phyloP scores from a whole-genome alignment of 148 eudicot species.

The Mesembryanthemum crystallinum region DNA sequence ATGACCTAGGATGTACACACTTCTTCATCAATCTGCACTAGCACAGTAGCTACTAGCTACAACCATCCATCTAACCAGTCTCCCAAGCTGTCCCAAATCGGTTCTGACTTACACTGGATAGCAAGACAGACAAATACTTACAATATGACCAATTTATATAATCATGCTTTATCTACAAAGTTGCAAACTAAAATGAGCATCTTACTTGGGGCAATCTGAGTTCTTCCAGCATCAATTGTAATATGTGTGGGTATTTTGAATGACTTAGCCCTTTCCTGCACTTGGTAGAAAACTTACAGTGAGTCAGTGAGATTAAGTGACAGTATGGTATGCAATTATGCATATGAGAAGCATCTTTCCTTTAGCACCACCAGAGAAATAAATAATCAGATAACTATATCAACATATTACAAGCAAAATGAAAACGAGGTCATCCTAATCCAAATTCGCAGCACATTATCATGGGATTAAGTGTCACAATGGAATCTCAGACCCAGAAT shows the following conservation, averaged over 20 bases:
- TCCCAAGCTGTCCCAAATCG: neutral
- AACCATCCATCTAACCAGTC: neutral
- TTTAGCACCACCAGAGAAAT: neutral
- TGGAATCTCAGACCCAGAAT: neutral
- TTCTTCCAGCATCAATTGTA: slow-evolving; percentile 92
- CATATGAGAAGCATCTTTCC: neutral
- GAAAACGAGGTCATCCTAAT: no score
- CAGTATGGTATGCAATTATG: neutral
- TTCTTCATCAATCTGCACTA: no score
- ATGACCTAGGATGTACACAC: neutral
- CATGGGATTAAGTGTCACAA: neutral
- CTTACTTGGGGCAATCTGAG: slow-evolving; percentile 99
- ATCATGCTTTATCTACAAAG: neutral
- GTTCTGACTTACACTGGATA: neutral
- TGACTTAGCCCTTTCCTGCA: slow-evolving; percentile 89
- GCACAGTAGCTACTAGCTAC: no score
- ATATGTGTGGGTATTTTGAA: slow-evolving; percentile 73
- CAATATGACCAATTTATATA: neutral
- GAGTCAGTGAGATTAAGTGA: neutral
- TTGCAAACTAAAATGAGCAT: slow-evolving; percentile 11
- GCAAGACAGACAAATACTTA: neutral
- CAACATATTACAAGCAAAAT: neutral
- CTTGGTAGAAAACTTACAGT: slow-evolving; percentile 11
- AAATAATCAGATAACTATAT: neutral
- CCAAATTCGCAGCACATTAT: neutral